Conservation (phyloP, 2,329 filamentous ascomycete genomes). For the Exophiala mesophila region DNA sequence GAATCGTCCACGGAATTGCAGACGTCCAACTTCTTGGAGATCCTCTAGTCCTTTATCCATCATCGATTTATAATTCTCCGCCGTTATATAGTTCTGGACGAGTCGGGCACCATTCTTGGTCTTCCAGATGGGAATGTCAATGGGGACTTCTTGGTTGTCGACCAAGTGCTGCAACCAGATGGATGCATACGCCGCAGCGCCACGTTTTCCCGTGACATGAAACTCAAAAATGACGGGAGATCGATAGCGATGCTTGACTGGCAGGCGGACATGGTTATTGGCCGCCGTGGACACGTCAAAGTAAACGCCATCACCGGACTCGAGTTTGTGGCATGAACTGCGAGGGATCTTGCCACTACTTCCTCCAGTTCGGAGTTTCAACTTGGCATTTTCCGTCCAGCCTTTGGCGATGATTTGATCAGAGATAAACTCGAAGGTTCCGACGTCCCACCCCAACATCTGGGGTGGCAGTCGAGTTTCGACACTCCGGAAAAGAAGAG, state of each 20-base stretch:
- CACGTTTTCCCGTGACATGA: constrained; percentile 62
- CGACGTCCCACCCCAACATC: constrained; percentile 90
- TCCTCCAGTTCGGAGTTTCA: constrained; percentile 78
- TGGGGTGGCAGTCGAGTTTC: constrained; percentile 79
- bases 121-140: constrained; percentile 87
- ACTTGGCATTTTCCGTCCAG: constrained; percentile 59
- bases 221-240: constrained; percentile 89
- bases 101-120: constrained; percentile 70
- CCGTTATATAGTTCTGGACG: constrained; percentile 87
- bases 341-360: constrained; percentile 67
- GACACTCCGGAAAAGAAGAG: constrained; percentile 81
- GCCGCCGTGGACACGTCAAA: constrained; percentile 53
- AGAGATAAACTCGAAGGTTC: constrained; percentile 82
- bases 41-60: constrained; percentile 66
- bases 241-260: constrained; percentile 84
- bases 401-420: constrained; percentile 58
- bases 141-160: constrained; percentile 70
- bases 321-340: constrained; percentile 55
- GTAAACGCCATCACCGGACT: constrained; percentile 56
- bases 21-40: constrained; percentile 71
- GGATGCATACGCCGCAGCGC: constrained; percentile 68
- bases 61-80: constrained; percentile 62
- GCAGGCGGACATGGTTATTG: constrained; percentile 63
- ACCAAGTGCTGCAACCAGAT: constrained; percentile 82
- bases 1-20: constrained; percentile 76